These are phyloP conservation scores for Pleomassaria siparia DNA, from an alignment of 2,329 filamentous ascomycete genomes.

Conservation along the genomic window DNA sequence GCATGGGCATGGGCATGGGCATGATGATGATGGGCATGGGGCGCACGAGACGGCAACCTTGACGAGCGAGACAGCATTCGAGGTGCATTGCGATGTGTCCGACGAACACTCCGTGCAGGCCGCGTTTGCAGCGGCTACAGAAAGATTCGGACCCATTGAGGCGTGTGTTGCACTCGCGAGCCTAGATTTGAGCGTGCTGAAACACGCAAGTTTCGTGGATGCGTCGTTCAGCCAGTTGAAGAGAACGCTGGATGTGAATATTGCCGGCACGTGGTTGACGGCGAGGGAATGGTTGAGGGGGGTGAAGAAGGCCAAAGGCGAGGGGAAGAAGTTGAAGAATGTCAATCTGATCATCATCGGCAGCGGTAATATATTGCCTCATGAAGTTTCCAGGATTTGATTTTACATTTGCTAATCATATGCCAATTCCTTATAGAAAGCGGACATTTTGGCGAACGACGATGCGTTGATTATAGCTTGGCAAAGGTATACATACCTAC, in stretches of 20 bases:
- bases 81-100: constrained; percentile 36
- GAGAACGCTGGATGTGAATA: constrained; percentile 47
- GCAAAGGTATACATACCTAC: constrained; percentile 43
- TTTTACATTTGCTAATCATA: too few relatives aligned
- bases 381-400: too few relatives aligned
- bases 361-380: constrained; percentile 27
- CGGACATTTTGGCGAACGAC: constrained; percentile 48
- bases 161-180: constrained; percentile 49
- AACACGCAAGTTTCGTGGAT: constrained; percentile 43
- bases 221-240: constrained; percentile 45
- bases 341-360: constrained; percentile 49
- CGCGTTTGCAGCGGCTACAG: constrained; percentile 39
- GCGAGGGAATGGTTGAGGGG: constrained; percentile 45
- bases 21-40: too few relatives aligned
- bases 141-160: constrained; percentile 40
- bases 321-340: constrained; percentile 32
- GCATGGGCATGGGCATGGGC: too few relatives aligned
- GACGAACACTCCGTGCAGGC: constrained; percentile 35
- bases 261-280: constrained; percentile 41
- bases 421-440: too few relatives aligned
- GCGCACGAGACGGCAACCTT: too few relatives aligned
- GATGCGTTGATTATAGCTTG: constrained; percentile 48
- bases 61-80: background rate
- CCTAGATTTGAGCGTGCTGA: constrained; percentile 47
- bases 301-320: constrained; percentile 28